Conservation (phyloP, 2,329 filamentous ascomycete species). For the Neonectria faginata region DNA sequence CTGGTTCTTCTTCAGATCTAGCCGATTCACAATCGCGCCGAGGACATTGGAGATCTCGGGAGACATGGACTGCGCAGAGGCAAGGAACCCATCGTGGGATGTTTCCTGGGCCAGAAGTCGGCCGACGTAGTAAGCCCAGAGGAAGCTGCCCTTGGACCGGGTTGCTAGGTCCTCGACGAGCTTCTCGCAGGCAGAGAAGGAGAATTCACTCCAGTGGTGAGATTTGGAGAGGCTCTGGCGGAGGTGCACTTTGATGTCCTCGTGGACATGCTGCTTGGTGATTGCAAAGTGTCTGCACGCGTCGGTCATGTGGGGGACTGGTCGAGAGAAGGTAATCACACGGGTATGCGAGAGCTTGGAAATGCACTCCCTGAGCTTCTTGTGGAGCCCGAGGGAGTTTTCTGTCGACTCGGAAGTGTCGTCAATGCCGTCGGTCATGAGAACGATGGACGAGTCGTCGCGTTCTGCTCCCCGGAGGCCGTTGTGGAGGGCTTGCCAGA, state of each 20-base stretch:
- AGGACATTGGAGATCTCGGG: slow-evolving; percentile 32
- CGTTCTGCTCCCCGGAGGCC: slow-evolving; percentile 49
- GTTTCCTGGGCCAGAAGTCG: slow-evolving; percentile 46
- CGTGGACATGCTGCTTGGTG: slow-evolving; percentile 47
- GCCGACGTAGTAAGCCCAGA: slow-evolving; percentile 52
- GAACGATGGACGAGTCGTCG: slow-evolving; percentile 44
- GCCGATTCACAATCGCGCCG: slow-evolving; percentile 16
- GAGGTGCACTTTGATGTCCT: slow-evolving; percentile 49
- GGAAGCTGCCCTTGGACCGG: slow-evolving; percentile 52
- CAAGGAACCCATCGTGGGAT: slow-evolving; percentile 26
- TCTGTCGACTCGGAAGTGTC: slow-evolving; percentile 46
- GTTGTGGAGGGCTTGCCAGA: slow-evolving; percentile 51
- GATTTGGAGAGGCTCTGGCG: slow-evolving; percentile 35
- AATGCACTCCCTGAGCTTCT: slow-evolving; percentile 47
- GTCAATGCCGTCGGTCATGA: slow-evolving; percentile 55
- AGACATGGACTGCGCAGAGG: slow-evolving; percentile 26
- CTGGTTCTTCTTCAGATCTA: slow-evolving; percentile 34
- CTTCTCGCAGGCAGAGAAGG: slow-evolving; percentile 44
- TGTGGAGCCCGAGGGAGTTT: slow-evolving; percentile 46
- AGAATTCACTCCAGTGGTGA: slow-evolving; percentile 36
- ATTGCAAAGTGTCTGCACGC: slow-evolving; percentile 49
- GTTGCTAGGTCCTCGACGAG: slow-evolving; percentile 47
- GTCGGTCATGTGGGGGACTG: slow-evolving; percentile 47
- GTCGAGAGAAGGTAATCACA: slow-evolving; percentile 53
- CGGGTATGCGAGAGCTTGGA: slow-evolving; percentile 44